phyloP scores from a whole-genome alignment of 257 asterid genomes.

The Solanum virginianum region DNA sequence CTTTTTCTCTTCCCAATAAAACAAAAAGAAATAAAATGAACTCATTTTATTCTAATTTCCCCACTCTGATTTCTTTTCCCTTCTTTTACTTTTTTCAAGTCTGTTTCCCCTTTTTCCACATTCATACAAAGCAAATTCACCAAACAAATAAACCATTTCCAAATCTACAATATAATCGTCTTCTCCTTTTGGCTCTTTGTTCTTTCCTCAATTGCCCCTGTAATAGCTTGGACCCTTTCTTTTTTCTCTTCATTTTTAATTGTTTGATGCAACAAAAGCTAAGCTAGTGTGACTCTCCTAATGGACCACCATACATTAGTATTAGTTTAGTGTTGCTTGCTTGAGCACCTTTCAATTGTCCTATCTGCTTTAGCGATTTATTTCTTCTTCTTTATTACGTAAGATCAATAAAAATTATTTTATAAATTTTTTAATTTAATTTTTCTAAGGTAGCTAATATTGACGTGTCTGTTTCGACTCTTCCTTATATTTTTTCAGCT shows the following conservation, averaged over 20 bases:
- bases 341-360: too few species aligned
- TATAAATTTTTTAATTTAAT: too few species aligned
- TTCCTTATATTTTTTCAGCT: too few species aligned
- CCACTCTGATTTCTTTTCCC: background rate
- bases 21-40: background rate
- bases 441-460: too few species aligned
- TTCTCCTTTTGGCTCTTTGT: background rate
- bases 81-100: background rate
- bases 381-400: too few species aligned
- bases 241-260: background rate
- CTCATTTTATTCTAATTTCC: conserved; percentile 4
- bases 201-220: background rate
- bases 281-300: conserved; percentile 7
- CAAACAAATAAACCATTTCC: background rate
- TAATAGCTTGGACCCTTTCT: background rate
- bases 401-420: background rate
- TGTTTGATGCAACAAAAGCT: conserved; percentile 4
- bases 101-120: background rate
- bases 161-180: background rate
- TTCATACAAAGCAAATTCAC: background rate
- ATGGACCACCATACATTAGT: background rate
- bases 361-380: too few species aligned
- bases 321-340: too few species aligned
- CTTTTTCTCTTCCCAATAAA: background rate
- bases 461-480: too few species aligned